phyloP scores from a whole-genome alignment of 2,329 filamentous ascomycete species.

The Paecilomyces fulvus region DNA sequence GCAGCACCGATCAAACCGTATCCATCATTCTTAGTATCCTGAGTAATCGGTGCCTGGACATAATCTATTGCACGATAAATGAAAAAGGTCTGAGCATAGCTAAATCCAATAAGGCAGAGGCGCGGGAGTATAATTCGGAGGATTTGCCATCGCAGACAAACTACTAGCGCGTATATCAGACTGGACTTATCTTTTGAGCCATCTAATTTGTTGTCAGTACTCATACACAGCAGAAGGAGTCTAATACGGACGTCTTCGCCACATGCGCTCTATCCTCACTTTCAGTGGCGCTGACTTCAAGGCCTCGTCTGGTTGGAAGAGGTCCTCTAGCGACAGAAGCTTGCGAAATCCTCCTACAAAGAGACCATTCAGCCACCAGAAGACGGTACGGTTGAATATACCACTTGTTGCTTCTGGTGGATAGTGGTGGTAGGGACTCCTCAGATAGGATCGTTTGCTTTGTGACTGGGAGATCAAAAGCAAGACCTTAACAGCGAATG shows the following conservation, averaged over 20 bases:
- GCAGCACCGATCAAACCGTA: conserved; percentile 31
- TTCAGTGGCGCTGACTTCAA: neutral
- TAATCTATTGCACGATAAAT: conserved; percentile 16
- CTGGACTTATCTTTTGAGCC: neutral
- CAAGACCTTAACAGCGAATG: conserved; percentile 31
- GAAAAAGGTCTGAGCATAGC: conserved; percentile 15
- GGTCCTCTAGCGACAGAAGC: conserved; percentile 13
- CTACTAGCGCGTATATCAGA: neutral
- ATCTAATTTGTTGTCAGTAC: neutral
- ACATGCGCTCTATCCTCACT: neutral
- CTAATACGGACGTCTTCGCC: neutral
- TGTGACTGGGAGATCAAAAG: conserved; percentile 35
- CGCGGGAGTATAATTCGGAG: conserved; percentile 11
- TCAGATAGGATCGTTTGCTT: conserved; percentile 28
- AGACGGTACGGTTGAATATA: conserved; percentile 19
- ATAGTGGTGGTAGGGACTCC: conserved; percentile 5
- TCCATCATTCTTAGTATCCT: conserved; percentile 16
- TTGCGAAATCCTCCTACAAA: conserved; percentile 15
- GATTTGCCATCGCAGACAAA: conserved; percentile 12
- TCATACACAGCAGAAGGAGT: neutral
- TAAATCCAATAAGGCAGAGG: conserved; percentile 13
- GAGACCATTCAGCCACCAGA: conserved; percentile 31
- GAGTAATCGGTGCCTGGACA: conserved; percentile 3
- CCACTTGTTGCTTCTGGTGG: conserved; percentile 15
- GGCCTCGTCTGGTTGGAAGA: conserved; percentile 10